Percentiles rank a stretch among this genome's conserved stretches.
These are phyloP conservation scores for Clathrus columnatus DNA, from an alignment of 768 basidiomycete species.

Conservation along the genomic window DNA sequence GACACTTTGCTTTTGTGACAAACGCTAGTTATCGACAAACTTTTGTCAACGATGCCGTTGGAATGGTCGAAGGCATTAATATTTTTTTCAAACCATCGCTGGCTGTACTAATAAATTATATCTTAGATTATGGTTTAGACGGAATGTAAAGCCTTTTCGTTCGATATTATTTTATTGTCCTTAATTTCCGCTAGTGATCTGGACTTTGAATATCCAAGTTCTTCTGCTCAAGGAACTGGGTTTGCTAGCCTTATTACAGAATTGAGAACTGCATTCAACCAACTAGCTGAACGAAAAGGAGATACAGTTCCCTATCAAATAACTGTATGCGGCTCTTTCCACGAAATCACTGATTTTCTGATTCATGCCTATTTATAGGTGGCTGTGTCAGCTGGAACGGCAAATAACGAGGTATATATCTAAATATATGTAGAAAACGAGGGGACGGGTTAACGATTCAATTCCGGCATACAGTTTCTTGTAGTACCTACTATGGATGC, in stretches of 20 bases:
- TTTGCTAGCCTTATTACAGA: slow-evolving; percentile 57
- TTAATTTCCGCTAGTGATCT: slow-evolving; percentile 40
- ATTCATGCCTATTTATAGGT: slow-evolving; percentile 23
- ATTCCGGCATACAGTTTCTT: slow-evolving; percentile 27
- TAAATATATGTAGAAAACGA: background rate
- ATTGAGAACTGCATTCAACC: slow-evolving; percentile 54
- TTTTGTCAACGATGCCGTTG: slow-evolving; percentile 55
- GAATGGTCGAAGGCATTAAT: slow-evolving; percentile 35
- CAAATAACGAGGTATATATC: slow-evolving; percentile 36
- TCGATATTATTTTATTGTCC: background rate
- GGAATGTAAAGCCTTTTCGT: slow-evolving; percentile 45
- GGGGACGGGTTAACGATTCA: slow-evolving; percentile 4
- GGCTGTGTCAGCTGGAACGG: slow-evolving; percentile 55
- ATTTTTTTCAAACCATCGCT: background rate
- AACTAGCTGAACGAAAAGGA: slow-evolving; percentile 49
- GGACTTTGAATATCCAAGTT: slow-evolving; percentile 72
- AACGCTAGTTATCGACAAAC: slow-evolving; percentile 38
- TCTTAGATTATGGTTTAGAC: slow-evolving; percentile 64
- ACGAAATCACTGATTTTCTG: background rate
- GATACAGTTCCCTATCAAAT: slow-evolving; percentile 52
- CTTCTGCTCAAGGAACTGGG: slow-evolving; percentile 49
- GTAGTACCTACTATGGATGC: slow-evolving; percentile 55
- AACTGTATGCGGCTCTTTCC: slow-evolving; percentile 26
- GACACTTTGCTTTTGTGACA: slow-evolving; percentile 60
- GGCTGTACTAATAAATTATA: slow-evolving; percentile 15